Evolutionary conservation across 2,329 filamentous ascomycete species (phyloP).

Genomic region (Fusarium sambucinum): DNA sequence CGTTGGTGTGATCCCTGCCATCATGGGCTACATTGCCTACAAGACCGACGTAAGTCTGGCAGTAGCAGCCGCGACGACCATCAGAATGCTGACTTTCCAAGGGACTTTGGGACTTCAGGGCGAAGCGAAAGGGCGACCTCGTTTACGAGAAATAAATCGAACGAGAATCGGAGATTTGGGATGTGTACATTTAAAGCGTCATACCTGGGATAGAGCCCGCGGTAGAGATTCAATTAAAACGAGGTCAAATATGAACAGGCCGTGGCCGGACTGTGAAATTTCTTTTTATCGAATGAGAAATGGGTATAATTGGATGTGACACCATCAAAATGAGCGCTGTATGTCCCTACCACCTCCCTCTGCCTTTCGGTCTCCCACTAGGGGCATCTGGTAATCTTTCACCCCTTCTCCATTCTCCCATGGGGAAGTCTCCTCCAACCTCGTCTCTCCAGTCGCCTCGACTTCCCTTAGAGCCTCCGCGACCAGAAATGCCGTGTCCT

Average conservation of each 20-base stretch:
- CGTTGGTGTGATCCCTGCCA: slow-evolving; percentile 76
- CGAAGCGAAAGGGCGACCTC: slow-evolving; percentile 89
- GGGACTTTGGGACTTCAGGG: slow-evolving; percentile 88
- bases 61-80: background rate
- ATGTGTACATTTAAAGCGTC: slow-evolving; percentile 59
- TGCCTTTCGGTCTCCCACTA: slow-evolving; percentile 46
- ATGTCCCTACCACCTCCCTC: slow-evolving; percentile 48
- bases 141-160: slow-evolving; percentile 77
- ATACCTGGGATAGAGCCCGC: slow-evolving; percentile 48
- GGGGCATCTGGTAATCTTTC: slow-evolving; percentile 70
- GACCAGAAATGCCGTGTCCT: slow-evolving; percentile 49
- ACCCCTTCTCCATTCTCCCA: slow-evolving; percentile 75
- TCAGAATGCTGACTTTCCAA: slow-evolving; percentile 56
- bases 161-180: slow-evolving; percentile 21
- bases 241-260: slow-evolving; percentile 22
- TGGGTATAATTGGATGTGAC: slow-evolving; percentile 49
- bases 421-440: slow-evolving; percentile 55
- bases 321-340: slow-evolving; percentile 8
- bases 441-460: slow-evolving; percentile 57
- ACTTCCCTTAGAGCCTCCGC: slow-evolving; percentile 53
- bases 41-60: slow-evolving; percentile 81
- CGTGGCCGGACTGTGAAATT: slow-evolving; percentile 22
- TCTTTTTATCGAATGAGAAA: slow-evolving; percentile 16
- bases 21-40: slow-evolving; percentile 79
- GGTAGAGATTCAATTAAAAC: slow-evolving; percentile 38